Conservation (phyloP, 345 rosid genomes). For the Eucalyptus pumila region DNA sequence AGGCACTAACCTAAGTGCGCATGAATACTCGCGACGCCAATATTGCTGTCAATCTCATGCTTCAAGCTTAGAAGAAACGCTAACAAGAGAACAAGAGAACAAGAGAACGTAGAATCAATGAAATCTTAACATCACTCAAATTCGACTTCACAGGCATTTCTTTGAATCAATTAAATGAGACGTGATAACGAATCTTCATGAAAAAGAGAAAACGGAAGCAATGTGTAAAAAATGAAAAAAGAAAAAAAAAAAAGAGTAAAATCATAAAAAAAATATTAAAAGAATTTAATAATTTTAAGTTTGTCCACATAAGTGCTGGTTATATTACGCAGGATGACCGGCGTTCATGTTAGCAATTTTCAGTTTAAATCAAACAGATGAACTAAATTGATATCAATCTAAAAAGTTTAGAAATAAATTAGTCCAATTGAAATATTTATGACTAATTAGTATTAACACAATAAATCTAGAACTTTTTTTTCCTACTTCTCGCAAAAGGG, state of each 20-base stretch:
- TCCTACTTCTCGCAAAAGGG: no score
- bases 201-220: background rate
- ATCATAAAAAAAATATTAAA: no score
- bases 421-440: fast-evolving
- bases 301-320: no score
- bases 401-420: no score
- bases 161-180: background rate
- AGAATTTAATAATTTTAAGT: no score
- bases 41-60: background rate
- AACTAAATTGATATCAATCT: fast-evolving
- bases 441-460: no score
- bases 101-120: background rate
- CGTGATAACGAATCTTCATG: background rate
- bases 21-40: background rate
- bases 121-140: background rate
- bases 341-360: fast-evolving
- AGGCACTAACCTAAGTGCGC: background rate
- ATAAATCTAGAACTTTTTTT: no score
- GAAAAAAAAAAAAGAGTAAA: no score
- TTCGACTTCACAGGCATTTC: background rate
- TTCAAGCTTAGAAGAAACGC: background rate
- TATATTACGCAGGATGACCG: fast-evolving
- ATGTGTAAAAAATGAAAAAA: no score
- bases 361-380: fast-evolving
- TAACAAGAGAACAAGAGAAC: no score